Base-by-base conservation (phyloP, 164 flowering plant genomes). In the Annona cherimola region DNA sequence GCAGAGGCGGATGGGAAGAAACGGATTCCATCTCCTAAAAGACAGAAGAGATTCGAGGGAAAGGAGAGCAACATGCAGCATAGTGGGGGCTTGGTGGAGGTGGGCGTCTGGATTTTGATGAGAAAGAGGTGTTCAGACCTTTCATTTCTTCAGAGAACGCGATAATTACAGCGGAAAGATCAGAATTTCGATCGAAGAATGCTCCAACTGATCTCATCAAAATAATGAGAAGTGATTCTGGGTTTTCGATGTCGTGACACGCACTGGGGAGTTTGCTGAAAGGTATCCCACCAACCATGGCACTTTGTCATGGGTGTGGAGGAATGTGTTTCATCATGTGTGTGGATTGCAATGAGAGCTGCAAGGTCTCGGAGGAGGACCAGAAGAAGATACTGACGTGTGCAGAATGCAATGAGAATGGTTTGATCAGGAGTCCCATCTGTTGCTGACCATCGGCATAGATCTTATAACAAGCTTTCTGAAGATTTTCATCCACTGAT, bases 321-420 rank as follows among this genome's bases (percentile, higher is more conserved):
- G 94, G 97, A 6, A 67, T 91, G 50, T 79, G 99, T 74, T 94
- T 94, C 73, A 78, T 89, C 68, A 83, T 94, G 96, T 94, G 99
- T 69, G 20, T 78, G 83, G 84, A 77, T 50, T 94, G 99, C 80
- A 85, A 74, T 80, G 97, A 97, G 67, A 94, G 99, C 73, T 87
- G 97, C 73, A 94, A 87, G 81, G 80, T 92, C 1, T 70, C 87
- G 77, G 94, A 83, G 74, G 82, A 78, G 45, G 83, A 78, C 7
- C 69, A 75, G 74, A 87, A 80, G 85, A 81, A 78, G 78, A 86
- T 69, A 65, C 84, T 86, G 18, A 90, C 70, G 45, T 94, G 99
- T 81, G 83, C 85, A 26, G 84, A 86, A 66, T 92, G 97, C 76
- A 92, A 92, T 73, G 97, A 74, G 61, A 74, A 74, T 74, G 99